Evolutionary conservation across 106 monocot genomes (phyloP).

Genomic region (Dendrobium chrysotoxum): DNA sequence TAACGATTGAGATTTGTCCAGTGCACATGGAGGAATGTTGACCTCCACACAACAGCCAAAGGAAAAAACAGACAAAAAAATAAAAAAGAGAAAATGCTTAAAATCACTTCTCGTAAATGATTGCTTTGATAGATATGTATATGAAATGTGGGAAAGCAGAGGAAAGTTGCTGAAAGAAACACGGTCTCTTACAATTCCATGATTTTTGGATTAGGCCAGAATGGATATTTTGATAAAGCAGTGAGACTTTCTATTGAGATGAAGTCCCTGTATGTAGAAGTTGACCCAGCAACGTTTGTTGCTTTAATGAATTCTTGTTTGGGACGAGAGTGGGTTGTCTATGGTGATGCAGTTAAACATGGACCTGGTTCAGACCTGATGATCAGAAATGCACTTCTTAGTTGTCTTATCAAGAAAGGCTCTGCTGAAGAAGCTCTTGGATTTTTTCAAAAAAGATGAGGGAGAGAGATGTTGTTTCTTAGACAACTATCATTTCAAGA

Average conservation of each 20-base stretch:
- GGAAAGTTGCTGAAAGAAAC: conserved; percentile 30
- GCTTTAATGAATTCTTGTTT: conserved; percentile 23
- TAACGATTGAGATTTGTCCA: too few species aligned
- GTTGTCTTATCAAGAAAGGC: conserved; percentile 27
- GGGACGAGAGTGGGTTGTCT: conserved; percentile 34
- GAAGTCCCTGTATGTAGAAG: conserved; percentile 18
- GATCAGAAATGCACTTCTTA: conserved; percentile 39
- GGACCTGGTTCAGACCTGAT: conserved; percentile 33
- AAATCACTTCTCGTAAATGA: too few species aligned
- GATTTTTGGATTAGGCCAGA: conserved; percentile 49
- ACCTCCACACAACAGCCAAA: too few species aligned
- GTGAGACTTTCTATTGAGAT: conserved; percentile 32
- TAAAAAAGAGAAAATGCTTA: too few species aligned
- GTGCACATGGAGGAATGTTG: too few species aligned
- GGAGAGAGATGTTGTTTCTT: conserved; percentile 38
- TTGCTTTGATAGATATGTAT: conserved; percentile 70
- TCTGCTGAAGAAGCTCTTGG: conserved; percentile 29
- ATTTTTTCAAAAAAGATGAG: conserved; percentile 37
- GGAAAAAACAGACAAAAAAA: too few species aligned
- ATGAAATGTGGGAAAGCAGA: conserved; percentile 56
- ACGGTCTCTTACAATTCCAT: conserved; percentile 60
- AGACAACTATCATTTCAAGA: conserved; percentile 54
- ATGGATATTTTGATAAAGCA: conserved; percentile 27
- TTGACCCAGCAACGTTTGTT: conserved; percentile 51
- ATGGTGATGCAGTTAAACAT: conserved; percentile 39